A percentile compares a stretch with the other conserved stretches of the same genome.
These are phyloP conservation scores for Ambispora gerdemannii DNA, from an alignment of 192 early-diverging fungal species.

Conservation along the genomic window DNA sequence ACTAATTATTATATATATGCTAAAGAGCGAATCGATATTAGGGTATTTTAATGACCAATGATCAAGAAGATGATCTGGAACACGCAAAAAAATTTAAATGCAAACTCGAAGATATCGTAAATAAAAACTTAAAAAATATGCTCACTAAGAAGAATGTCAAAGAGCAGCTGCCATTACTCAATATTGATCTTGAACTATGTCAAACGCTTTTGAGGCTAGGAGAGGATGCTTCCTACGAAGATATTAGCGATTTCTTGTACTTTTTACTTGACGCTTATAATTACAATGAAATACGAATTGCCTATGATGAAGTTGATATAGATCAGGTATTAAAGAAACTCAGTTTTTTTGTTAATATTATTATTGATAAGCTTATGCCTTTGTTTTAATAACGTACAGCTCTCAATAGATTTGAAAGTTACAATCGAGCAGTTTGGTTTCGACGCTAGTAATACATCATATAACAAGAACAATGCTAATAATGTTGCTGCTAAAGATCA, in stretches of 20 bases:
- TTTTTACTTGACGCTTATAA: slow-evolving; percentile 67
- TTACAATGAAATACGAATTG: slow-evolving; percentile 47
- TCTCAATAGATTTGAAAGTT: no score
- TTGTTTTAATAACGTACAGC: no score
- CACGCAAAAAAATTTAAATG: slow-evolving; percentile 48
- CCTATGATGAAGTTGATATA: slow-evolving; percentile 55
- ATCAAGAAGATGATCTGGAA: slow-evolving; percentile 20
- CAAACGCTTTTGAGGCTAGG: slow-evolving; percentile 56
- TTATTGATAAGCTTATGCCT: no score
- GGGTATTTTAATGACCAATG: slow-evolving; percentile 43
- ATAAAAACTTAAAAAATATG: slow-evolving; percentile 39
- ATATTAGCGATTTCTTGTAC: slow-evolving; percentile 67
- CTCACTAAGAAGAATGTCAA: background rate
- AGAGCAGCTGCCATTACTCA: slow-evolving; percentile 32
- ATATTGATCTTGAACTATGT: slow-evolving; percentile 56
- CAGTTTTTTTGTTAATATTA: no score
- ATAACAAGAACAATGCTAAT: background rate
- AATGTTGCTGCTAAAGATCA: slow-evolving; percentile 40
- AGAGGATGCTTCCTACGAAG: slow-evolving; percentile 45
- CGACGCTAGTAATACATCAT: no score
- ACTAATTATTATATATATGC: no score
- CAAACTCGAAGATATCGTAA: slow-evolving; percentile 47
- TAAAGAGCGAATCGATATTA: slow-evolving; percentile 13
- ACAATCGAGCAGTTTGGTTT: no score
- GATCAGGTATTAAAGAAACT: slow-evolving; percentile 43